These are phyloP conservation scores for Aspergillus aculeatus DNA, from an alignment of 2,329 filamentous ascomycete genomes.

Conservation along the genomic window DNA sequence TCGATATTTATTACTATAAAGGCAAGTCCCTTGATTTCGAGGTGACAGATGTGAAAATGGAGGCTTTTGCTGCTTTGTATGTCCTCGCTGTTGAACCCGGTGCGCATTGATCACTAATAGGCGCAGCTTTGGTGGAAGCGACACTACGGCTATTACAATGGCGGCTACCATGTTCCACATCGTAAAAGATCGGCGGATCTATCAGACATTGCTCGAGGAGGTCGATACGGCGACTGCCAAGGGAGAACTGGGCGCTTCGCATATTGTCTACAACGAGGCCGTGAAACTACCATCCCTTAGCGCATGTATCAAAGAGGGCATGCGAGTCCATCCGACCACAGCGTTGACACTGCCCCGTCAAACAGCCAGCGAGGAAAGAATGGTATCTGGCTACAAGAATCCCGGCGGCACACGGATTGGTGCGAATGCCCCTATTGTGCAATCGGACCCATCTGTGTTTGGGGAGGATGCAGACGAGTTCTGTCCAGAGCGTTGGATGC, in stretches of 20 bases:
- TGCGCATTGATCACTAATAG: neutral
- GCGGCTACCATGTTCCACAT: slow-evolving; percentile 39
- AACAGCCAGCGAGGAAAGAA: slow-evolving; percentile 14
- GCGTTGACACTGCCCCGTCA: slow-evolving; percentile 23
- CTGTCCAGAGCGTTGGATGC: slow-evolving; percentile 4
- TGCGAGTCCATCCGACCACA: slow-evolving; percentile 43
- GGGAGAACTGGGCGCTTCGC: slow-evolving; percentile 7
- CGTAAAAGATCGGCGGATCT: slow-evolving; percentile 31
- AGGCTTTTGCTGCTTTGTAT: slow-evolving; percentile 31
- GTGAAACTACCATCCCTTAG: slow-evolving; percentile 47
- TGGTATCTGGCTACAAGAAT: slow-evolving; percentile 11
- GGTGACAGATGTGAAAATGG: slow-evolving; percentile 28
- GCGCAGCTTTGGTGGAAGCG: slow-evolving; percentile 32
- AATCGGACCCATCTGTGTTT: slow-evolving; percentile 6
- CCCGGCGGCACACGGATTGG: slow-evolving; percentile 12
- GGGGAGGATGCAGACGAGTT: slow-evolving; percentile 1
- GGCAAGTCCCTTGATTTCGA: slow-evolving; percentile 33
- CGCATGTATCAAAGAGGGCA: slow-evolving; percentile 51
- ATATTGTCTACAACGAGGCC: slow-evolving; percentile 27
- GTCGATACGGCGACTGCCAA: slow-evolving; percentile 3
- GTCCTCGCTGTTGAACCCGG: slow-evolving; percentile 4
- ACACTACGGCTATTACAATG: slow-evolving; percentile 37
- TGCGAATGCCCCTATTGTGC: slow-evolving; percentile 7
- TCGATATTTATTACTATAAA: slow-evolving; percentile 28
- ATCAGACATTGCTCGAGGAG: slow-evolving; percentile 14